Evolutionary conservation across 2,329 filamentous ascomycete species (phyloP).

Genomic region (Apiospora malaysiana): DNA sequence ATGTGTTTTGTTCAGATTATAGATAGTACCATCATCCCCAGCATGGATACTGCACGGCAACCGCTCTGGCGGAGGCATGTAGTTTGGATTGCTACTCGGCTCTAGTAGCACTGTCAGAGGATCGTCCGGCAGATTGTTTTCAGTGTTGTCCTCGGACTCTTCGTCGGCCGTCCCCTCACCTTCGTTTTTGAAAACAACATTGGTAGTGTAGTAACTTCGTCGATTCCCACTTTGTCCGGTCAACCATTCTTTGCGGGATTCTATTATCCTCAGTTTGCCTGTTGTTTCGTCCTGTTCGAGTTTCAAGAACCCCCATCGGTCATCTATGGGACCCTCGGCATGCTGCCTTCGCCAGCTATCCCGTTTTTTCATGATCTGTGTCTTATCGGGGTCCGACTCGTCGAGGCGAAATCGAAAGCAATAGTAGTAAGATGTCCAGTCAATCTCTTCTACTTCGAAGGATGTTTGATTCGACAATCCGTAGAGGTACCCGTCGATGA

Average conservation of each 20-base stretch:
- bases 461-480: slow-evolving; percentile 70
- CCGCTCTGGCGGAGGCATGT: slow-evolving; percentile 38
- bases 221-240: slow-evolving; percentile 58
- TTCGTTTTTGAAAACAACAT: slow-evolving; percentile 50
- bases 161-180: not conserved
- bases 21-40: slow-evolving; percentile 52
- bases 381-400: slow-evolving; percentile 43
- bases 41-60: slow-evolving; percentile 53
- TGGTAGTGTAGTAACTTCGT: slow-evolving; percentile 69
- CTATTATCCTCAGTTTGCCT: slow-evolving; percentile 65
- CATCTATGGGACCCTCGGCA: slow-evolving; percentile 74
- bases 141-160: slow-evolving; percentile 21
- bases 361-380: slow-evolving; percentile 51
- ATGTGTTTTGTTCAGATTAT: slow-evolving; percentile 59
- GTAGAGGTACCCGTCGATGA: slow-evolving; percentile 71
- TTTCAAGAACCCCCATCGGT: slow-evolving; percentile 73
- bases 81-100: slow-evolving; percentile 43
- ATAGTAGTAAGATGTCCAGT: slow-evolving; percentile 73
- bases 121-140: slow-evolving; percentile 19
- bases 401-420: slow-evolving; percentile 67
- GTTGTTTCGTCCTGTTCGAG: slow-evolving; percentile 65
- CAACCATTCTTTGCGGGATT: slow-evolving; percentile 73
- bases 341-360: slow-evolving; percentile 72
- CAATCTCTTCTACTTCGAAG: slow-evolving; percentile 66
- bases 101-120: slow-evolving; percentile 22